Conservation (phyloP, 108 stramenopile species). For the Conticribra guillardii region DNA sequence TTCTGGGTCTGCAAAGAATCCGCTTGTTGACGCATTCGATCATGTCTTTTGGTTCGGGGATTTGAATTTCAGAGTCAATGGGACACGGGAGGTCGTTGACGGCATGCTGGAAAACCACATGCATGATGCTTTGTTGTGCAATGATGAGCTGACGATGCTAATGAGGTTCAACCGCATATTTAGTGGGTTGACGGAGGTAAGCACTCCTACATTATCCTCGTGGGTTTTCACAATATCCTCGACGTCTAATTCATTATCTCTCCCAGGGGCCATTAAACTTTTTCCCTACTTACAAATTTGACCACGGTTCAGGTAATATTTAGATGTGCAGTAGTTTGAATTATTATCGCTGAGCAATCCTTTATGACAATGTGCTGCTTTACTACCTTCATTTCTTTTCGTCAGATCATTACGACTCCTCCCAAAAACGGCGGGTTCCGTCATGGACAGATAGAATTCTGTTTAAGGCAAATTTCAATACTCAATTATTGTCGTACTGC, state of each 20-base stretch:
- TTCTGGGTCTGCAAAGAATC: constrained; percentile 53
- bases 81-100: constrained; percentile 61
- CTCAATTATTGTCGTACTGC: constrained; percentile 78
- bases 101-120: constrained; percentile 48
- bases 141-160: constrained; percentile 68
- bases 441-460: constrained; percentile 99
- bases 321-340: background rate
- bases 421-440: constrained; percentile 87
- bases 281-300: constrained; percentile 97
- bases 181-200: too few relatives aligned
- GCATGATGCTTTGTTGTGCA: constrained; percentile 64
- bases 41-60: constrained; percentile 97
- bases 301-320: constrained; percentile 61
- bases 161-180: constrained; percentile 72
- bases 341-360: background rate
- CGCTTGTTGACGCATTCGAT: constrained; percentile 63
- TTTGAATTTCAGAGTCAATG: constrained; percentile 95
- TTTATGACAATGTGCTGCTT: background rate
- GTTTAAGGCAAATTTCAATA: constrained; percentile 69
- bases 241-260: too few relatives aligned
- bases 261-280: constrained; percentile 87
- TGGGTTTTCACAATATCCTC: too few relatives aligned
- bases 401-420: constrained; percentile 36
- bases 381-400: constrained; percentile 1
- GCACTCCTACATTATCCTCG: too few relatives aligned